Percentiles rank a stretch among this genome's conserved stretches.
phyloP scores from a whole-genome alignment of 176 grass and related monocot genomes.

The Lolium rigidum region DNA sequence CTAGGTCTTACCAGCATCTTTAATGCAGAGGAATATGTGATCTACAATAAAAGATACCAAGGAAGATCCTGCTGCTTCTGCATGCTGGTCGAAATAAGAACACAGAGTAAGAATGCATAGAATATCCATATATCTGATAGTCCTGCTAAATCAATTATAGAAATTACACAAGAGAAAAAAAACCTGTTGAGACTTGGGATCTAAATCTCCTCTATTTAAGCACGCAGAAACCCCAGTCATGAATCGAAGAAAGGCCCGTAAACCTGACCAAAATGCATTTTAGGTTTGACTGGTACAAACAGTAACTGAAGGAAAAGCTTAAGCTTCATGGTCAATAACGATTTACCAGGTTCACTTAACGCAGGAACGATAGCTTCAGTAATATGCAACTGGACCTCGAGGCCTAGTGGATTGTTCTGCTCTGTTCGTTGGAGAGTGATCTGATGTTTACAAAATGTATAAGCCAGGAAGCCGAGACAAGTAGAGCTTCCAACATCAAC shows the following conservation, averaged over 20 bases:
- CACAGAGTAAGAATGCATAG: constrained; percentile 38
- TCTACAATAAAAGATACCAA: constrained; percentile 96
- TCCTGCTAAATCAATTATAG: constrained; percentile 30
- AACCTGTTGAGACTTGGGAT: constrained; percentile 91
- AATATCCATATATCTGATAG: constrained; percentile 9
- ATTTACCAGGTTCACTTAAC: constrained; percentile 96
- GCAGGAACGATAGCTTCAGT: constrained; percentile 98
- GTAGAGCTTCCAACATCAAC: constrained; percentile 34
- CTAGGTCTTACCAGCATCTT: constrained; percentile 83
- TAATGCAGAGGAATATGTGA: constrained; percentile 99
- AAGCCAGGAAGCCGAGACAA: constrained; percentile 37
- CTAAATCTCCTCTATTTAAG: constrained; percentile 94
- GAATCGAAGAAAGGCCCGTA: constrained; percentile 94
- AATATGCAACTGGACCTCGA: constrained; percentile 95
- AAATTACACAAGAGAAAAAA: constrained; percentile 25
- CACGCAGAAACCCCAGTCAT: constrained; percentile 91
- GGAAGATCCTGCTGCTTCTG: constrained; percentile 94
- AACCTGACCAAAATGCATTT: constrained; percentile 64
- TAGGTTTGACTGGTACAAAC: constrained; percentile 27
- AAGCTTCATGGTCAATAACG: constrained; percentile 36
- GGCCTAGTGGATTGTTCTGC: constrained; percentile 87
- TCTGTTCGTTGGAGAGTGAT: constrained; percentile 93
- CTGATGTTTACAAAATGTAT: constrained; percentile 53
- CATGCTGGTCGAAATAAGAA: constrained; percentile 61
- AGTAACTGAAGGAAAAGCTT: constrained; percentile 18